These are phyloP conservation scores for Pseudogymnoascus sp. DNA, from an alignment of 2,329 filamentous ascomycete genomes.

Conservation along the genomic window DNA sequence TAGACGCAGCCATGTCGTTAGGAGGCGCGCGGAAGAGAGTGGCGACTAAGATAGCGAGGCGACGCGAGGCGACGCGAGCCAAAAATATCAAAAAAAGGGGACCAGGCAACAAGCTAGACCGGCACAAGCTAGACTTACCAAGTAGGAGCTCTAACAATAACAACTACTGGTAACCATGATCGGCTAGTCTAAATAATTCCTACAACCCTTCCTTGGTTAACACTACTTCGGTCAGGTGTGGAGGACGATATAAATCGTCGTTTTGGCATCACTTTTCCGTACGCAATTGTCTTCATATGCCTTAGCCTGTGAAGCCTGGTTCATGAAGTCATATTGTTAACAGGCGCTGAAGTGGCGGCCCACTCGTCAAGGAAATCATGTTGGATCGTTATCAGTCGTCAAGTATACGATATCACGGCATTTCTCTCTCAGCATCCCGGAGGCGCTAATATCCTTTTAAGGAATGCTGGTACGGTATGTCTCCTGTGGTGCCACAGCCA, in stretches of 20 bases:
- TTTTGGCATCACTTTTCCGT: neutral
- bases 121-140: neutral
- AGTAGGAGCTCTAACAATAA: neutral
- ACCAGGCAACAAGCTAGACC: neutral
- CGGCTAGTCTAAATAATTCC: neutral
- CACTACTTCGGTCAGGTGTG: neutral
- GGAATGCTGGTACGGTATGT: neutral
- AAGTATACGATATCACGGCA: constrained; percentile 56
- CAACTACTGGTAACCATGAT: neutral
- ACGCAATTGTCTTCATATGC: neutral
- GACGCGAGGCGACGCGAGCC: neutral
- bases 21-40: neutral
- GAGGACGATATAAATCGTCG: neutral
- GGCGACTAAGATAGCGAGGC: neutral
- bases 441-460: constrained; percentile 38
- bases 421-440: constrained; percentile 54
- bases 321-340: constrained; percentile 25
- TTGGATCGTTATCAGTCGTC: constrained; percentile 59
- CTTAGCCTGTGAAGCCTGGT: neutral
- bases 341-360: constrained; percentile 52
- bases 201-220: neutral
- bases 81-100: neutral
- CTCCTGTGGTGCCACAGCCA: neutral
- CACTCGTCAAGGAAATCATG: constrained; percentile 78
- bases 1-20: neutral